phyloP scores from a whole-genome alignment of 1,284 basidiomycete species.

The Cutaneotrichosporon sp. region DNA sequence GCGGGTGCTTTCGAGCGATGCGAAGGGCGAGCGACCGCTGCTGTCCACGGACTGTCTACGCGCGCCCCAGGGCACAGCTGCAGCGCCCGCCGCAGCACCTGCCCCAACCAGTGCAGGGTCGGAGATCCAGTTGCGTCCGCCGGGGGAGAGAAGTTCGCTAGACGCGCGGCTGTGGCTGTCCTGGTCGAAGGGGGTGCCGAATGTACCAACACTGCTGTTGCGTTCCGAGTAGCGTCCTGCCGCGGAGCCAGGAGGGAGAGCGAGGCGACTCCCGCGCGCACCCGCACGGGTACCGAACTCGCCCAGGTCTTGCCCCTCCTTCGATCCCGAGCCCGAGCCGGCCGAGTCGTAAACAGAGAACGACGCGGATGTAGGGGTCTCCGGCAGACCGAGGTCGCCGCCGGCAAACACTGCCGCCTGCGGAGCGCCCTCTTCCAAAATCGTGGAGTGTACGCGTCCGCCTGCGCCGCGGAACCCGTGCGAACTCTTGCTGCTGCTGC shows the following conservation, averaged over 20 bases:
- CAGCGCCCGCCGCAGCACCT: not conserved
- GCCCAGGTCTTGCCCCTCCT: constrained; percentile 4
- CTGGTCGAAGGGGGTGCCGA: constrained; percentile 13
- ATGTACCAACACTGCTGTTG: constrained; percentile 23
- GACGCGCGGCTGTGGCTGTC: constrained; percentile 1
- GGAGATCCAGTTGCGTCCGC: not conserved
- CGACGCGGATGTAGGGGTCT: constrained; percentile 7
- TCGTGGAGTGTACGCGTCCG: constrained; percentile 13
- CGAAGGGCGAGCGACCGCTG: not conserved
- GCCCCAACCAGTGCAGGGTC: not conserved
- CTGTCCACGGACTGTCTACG: not conserved
- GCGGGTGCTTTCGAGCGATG: not conserved
- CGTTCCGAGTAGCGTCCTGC: constrained; percentile 10
- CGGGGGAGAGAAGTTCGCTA: not conserved
- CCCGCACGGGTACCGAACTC: constrained; percentile 21
- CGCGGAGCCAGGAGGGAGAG: not conserved
- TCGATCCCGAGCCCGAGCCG: constrained; percentile 9
- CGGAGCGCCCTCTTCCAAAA: constrained; percentile 17
- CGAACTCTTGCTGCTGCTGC: constrained; percentile 16
- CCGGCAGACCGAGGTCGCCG: constrained; percentile 4
- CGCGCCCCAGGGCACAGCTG: not conserved
- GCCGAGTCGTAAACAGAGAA: constrained; percentile 19
- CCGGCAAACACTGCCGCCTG: not conserved
- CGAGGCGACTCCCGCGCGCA: not conserved
- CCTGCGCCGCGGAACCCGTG: constrained; percentile 12